Percentiles rank a stretch among this genome's conserved stretches.
Evolutionary conservation across 768 basidiomycete species (phyloP).

Genomic region (Roridomyces roridus): DNA sequence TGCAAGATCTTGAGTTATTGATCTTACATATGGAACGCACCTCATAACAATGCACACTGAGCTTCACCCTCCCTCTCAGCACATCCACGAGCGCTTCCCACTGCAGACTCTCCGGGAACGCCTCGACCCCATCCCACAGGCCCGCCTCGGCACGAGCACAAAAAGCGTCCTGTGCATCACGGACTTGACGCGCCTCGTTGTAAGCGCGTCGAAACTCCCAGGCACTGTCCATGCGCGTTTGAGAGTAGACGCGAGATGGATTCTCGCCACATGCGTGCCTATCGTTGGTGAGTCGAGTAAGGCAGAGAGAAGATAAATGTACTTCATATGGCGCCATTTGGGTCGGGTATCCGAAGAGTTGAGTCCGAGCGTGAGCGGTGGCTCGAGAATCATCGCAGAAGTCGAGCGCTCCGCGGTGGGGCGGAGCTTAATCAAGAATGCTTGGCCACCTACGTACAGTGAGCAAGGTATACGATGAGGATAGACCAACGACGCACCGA

Average conservation of each 20-base stretch:
- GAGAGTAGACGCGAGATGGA: slow-evolving; percentile 48
- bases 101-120: slow-evolving; percentile 72
- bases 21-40: slow-evolving; percentile 19
- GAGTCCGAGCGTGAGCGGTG: slow-evolving; percentile 60
- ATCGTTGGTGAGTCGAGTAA: not conserved
- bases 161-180: slow-evolving; percentile 68
- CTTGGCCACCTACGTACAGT: slow-evolving; percentile 65
- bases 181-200: slow-evolving; percentile 67
- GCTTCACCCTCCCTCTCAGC: slow-evolving; percentile 74
- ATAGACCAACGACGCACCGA: slow-evolving; percentile 45
- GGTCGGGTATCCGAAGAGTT: slow-evolving; percentile 38
- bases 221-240: slow-evolving; percentile 63
- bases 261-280: slow-evolving; percentile 80
- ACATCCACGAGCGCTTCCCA: slow-evolving; percentile 78
- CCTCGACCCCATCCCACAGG: slow-evolving; percentile 46
- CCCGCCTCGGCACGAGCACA: slow-evolving; percentile 56
- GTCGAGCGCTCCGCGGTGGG: slow-evolving; percentile 69
- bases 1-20: not conserved
- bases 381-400: slow-evolving; percentile 72
- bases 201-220: slow-evolving; percentile 82
- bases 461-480: not conserved
- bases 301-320: slow-evolving; percentile 16
- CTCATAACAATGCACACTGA: slow-evolving; percentile 53
- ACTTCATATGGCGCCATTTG: slow-evolving; percentile 82
- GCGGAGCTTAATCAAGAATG: slow-evolving; percentile 77